Evolutionary conservation across 2,329 filamentous ascomycete species (phyloP).

Genomic region (Cryphonectria nitschkei): DNA sequence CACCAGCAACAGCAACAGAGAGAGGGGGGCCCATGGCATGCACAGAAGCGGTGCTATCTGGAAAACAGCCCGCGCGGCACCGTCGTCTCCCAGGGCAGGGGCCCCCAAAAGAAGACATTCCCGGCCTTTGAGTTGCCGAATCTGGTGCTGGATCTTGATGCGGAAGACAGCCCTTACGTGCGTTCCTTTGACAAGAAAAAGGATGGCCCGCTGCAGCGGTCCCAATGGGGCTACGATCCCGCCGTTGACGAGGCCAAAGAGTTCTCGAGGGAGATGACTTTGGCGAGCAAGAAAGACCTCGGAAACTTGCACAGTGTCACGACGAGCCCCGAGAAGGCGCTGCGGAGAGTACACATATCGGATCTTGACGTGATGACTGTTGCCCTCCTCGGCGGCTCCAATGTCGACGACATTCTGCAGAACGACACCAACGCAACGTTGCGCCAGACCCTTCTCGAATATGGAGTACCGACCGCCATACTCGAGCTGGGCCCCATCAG

Average conservation of each 20-base stretch:
- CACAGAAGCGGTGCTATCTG: constrained; percentile 16
- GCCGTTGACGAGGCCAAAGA: constrained; percentile 31
- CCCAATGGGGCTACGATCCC: constrained; percentile 36
- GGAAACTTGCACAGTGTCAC: constrained; percentile 17
- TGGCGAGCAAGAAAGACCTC: constrained; percentile 27
- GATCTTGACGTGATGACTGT: constrained; percentile 19
- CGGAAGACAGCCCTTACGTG: constrained; percentile 48
- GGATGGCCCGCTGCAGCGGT: constrained; percentile 40
- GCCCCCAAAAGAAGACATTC: not conserved
- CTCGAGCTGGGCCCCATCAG: constrained; percentile 27
- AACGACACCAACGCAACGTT: not conserved
- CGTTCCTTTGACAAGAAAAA: constrained; percentile 43
- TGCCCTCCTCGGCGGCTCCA: constrained; percentile 18
- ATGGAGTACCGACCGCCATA: constrained; percentile 36
- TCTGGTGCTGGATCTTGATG: constrained; percentile 57
- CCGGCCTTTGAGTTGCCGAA: constrained; percentile 44
- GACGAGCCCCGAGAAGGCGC: not conserved
- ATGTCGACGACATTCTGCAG: not conserved
- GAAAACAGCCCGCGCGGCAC: constrained; percentile 1
- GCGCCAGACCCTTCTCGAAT: constrained; percentile 27
- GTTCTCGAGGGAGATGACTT: constrained; percentile 39
- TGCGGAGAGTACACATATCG: constrained; percentile 10
- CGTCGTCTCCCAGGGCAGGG: not conserved
- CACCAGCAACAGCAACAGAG: not conserved
- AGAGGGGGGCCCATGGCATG: not conserved